These are phyloP conservation scores for Kwoniella dendrophila DNA, from an alignment of 768 basidiomycete species.

Conservation along the genomic window DNA sequence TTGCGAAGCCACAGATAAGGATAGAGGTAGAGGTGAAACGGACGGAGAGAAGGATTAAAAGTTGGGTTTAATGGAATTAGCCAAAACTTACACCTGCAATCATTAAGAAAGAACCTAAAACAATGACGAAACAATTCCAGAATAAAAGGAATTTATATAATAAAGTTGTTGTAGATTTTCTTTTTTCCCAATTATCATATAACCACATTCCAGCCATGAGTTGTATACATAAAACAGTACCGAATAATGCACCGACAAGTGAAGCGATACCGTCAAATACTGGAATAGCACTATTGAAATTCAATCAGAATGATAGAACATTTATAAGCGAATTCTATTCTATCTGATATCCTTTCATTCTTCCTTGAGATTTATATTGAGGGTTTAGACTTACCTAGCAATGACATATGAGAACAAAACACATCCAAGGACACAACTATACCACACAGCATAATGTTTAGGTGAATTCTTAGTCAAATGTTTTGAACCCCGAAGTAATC, in stretches of 20 bases:
- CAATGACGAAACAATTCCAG: conserved; percentile 11
- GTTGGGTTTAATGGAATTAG: too few species aligned
- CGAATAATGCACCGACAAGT: conserved; percentile 44
- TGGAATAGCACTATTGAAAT: conserved; percentile 49
- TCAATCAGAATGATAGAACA: too few species aligned
- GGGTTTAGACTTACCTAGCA: conserved; percentile 11
- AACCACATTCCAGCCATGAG: conserved; percentile 46
- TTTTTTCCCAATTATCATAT: conserved; percentile 30
- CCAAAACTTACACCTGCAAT: conserved; percentile 17
- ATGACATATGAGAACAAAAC: conserved; percentile 18
- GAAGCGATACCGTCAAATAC: conserved; percentile 42
- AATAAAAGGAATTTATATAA: not conserved
- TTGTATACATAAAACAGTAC: conserved; percentile 40
- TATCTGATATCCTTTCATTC: too few species aligned
- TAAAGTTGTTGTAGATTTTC: not conserved
- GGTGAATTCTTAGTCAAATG: conserved; percentile 33
- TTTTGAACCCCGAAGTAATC: conserved; percentile 33
- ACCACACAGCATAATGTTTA: conserved; percentile 38
- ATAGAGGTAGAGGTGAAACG: too few species aligned
- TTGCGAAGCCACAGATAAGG: not conserved
- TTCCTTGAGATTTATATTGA: too few species aligned
- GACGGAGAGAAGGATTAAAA: too few species aligned
- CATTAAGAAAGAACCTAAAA: conserved; percentile 18
- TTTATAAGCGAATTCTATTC: too few species aligned
- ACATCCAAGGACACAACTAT: conserved; percentile 15